phyloP scores from a whole-genome alignment of 805 yeast species.

The Phaffomyces thermotolerans region DNA sequence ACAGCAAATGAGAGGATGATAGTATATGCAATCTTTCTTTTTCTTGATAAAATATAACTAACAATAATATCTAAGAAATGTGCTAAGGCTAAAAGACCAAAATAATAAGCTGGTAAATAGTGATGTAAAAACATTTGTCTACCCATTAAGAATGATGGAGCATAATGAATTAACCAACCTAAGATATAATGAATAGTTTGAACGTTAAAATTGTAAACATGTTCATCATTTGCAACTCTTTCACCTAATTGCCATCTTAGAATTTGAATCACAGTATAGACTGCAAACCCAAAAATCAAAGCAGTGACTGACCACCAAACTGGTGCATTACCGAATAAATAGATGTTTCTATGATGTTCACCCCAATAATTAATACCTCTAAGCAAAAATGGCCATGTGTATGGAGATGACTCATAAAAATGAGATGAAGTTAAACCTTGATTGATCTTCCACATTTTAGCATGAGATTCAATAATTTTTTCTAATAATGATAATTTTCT shows the following conservation, averaged over 20 bases:
- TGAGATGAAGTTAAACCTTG: constrained; percentile 63
- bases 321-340: constrained; percentile 72
- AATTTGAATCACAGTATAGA: constrained; percentile 37
- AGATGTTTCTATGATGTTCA: constrained; percentile 51
- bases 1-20: constrained; percentile 42
- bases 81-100: constrained; percentile 73
- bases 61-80: constrained; percentile 52
- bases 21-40: constrained; percentile 37
- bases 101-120: constrained; percentile 87
- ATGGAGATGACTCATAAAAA: constrained; percentile 63
- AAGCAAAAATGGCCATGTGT: constrained; percentile 63
- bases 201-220: constrained; percentile 56
- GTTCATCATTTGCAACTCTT: constrained; percentile 40
- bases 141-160: constrained; percentile 80
- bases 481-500: constrained; percentile 44
- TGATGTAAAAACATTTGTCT: constrained; percentile 93
- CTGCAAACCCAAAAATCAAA: constrained; percentile 41
- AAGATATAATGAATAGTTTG: constrained; percentile 53
- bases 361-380: constrained; percentile 85
- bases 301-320: constrained; percentile 69
- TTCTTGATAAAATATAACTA: constrained; percentile 34
- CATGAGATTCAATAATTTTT: constrained; percentile 60
- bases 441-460: constrained; percentile 73
- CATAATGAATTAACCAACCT: constrained; percentile 69
- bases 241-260: constrained; percentile 63